A percentile compares a stretch with the other conserved stretches of the same genome.
phyloP scores from a whole-genome alignment of 352 stramenopile species.

The Phytopythium boreale region DNA sequence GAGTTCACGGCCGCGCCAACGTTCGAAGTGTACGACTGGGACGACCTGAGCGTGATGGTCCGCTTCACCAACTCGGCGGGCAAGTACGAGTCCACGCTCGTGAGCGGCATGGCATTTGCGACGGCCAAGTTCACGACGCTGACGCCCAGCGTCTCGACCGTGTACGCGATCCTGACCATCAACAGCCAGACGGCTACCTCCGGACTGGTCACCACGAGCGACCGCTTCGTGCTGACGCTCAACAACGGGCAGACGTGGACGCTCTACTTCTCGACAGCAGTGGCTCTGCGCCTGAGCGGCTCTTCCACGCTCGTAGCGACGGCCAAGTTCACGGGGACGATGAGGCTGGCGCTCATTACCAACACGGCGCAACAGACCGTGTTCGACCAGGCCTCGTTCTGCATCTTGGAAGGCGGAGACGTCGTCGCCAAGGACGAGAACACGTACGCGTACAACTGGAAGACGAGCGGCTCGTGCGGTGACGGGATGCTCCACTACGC shows the following conservation, averaged over 20 bases:
- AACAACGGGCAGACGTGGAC: conserved; percentile 51
- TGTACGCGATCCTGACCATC: conserved; percentile 45
- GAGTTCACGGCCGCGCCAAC: conserved; percentile 36
- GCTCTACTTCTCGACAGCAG: conserved; percentile 40
- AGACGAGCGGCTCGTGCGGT: conserved; percentile 46
- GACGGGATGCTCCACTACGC: conserved; percentile 63
- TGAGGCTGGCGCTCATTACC: conserved; percentile 33
- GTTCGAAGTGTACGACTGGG: conserved; percentile 46
- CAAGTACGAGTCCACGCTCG: conserved; percentile 45
- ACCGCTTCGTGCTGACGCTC: conserved; percentile 50
- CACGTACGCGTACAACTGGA: conserved; percentile 55
- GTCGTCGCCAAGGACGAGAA: conserved; percentile 41
- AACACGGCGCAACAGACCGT: conserved; percentile 24
- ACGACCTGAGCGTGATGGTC: conserved; percentile 53
- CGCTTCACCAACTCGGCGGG: conserved; percentile 30
- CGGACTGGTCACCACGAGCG: conserved; percentile 16
- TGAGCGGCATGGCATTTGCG: conserved; percentile 67
- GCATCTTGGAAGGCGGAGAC: conserved; percentile 41
- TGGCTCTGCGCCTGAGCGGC: conserved; percentile 34
- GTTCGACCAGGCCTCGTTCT: conserved; percentile 37
- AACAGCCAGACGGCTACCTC: conserved; percentile 25
- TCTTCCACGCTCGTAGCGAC: conserved; percentile 31
- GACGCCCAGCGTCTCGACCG: conserved; percentile 37
- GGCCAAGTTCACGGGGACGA: conserved; percentile 26
- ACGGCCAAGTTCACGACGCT: conserved; percentile 45